Evolutionary conservation across 768 basidiomycete genomes (phyloP), one percentile per base, ranked within the genome.

Genomic region (Polyporus arcularius): DNA sequence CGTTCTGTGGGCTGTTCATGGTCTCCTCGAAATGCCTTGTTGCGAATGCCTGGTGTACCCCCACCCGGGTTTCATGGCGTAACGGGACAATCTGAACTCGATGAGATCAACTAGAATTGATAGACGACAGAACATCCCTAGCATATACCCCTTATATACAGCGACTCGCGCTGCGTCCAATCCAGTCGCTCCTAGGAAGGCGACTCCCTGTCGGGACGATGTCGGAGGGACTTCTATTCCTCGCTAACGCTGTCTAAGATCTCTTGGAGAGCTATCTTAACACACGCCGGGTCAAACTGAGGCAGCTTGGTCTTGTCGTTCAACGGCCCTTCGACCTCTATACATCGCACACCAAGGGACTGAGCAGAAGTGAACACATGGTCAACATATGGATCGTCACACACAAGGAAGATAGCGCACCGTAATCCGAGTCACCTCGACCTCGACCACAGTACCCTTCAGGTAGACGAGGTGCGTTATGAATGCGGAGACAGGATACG

Each of bases 401-500:
- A 2, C 12, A 53, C 16, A 38, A 14, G 1, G 32, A 18, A 31
- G 42, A 51, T 47, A 45, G 72, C 86, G 70, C 67, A 93, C 94
- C 45, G 81, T 82, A 49, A 95, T 82, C 10, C 72, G 74, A 48
- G 72, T 70, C 41, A 79, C 77, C 69, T 96, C 87, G 26, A 96
- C 85, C 0, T 73, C 63, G 9, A 97, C 82, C 9, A 70, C 68
- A 4, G 86, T 82, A 2, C 82, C 87, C 67, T 84, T 81, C 10
- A 95, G 79, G 73, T 90, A 89, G 4, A 95, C 84, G 30, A 97
- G 72, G 73, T 96, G 93, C 5, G 92, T 94, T 61, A 97, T 78
- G 70, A 94, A 92, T 1, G 90, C 88, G 16, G 89, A 89, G 5
- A 85, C 74, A 5, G 91, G 91, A 67, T 90, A 92, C 18, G 79